A percentile compares a stretch with the other conserved stretches of the same genome.
Evolutionary conservation across 441 rosid species (phyloP).

Genomic region (Erodium trifolium): DNA sequence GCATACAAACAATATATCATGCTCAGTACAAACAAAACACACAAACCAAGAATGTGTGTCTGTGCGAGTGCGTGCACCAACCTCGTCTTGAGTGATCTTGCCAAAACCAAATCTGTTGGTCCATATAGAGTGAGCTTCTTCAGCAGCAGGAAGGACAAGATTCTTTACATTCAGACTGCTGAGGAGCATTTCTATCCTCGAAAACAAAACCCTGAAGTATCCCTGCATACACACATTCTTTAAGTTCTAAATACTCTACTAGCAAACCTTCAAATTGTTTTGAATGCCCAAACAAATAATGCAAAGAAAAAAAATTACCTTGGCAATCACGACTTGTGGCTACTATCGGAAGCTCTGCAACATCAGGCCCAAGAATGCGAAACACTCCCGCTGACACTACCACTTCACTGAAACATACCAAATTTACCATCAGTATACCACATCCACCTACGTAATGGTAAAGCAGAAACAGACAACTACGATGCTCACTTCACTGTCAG

Average conservation of each 20-base stretch:
- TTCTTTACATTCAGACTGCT: conserved; percentile 56
- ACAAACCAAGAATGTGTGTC: too few species aligned
- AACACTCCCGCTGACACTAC: conserved; percentile 71
- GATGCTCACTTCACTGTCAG: conserved; percentile 67
- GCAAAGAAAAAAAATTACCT: conserved; percentile 30
- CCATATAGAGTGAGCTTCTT: conserved; percentile 85
- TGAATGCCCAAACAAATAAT: too few species aligned
- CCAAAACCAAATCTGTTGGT: conserved; percentile 68
- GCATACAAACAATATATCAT: conserved; percentile 11
- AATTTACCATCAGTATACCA: conserved; percentile 9
- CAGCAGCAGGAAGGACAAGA: conserved; percentile 80
- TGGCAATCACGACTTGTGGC: conserved; percentile 62
- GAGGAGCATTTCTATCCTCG: conserved; percentile 64
- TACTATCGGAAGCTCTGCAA: conserved; percentile 87
- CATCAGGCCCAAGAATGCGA: conserved; percentile 67
- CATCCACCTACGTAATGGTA: background rate
- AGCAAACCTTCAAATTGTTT: too few species aligned
- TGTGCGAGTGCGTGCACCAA: conserved; percentile 11
- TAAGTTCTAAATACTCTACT: background rate
- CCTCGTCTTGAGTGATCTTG: conserved; percentile 59
- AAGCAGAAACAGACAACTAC: background rate
- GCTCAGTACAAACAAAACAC: too few species aligned
- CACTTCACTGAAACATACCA: conserved; percentile 48
- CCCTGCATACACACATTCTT: conserved; percentile 40
- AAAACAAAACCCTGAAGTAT: conserved; percentile 68